Conservation (phyloP, 2,329 filamentous ascomycete genomes). For the Ascochyta fabae region DNA sequence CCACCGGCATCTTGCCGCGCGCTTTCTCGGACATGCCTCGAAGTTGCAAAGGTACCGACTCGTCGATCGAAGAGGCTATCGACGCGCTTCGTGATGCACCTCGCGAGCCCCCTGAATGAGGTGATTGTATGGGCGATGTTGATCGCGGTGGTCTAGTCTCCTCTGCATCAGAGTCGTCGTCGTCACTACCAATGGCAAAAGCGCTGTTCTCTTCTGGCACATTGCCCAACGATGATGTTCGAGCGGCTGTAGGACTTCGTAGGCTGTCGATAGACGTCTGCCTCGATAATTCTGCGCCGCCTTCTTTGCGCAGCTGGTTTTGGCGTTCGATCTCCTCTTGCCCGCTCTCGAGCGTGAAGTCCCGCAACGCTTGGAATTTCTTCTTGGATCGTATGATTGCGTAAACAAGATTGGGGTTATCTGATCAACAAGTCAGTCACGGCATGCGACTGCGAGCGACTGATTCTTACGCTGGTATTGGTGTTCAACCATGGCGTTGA, state of each 20-base stretch:
- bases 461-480: constrained; percentile 72
- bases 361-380: constrained; percentile 81
- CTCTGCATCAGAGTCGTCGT: constrained; percentile 70
- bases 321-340: constrained; percentile 88
- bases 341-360: constrained; percentile 89
- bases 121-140: constrained; percentile 40
- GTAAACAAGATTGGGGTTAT: constrained; percentile 82
- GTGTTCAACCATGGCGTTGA: constrained; percentile 90
- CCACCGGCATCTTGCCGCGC: constrained; percentile 90
- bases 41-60: constrained; percentile 80
- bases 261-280: constrained; percentile 72
- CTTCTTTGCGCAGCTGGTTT: constrained; percentile 72
- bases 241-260: constrained; percentile 66
- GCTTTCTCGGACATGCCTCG: constrained; percentile 97
- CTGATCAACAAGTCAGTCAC: constrained; percentile 48
- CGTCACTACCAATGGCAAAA: constrained; percentile 86
- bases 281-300: constrained; percentile 44
- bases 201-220: constrained; percentile 80
- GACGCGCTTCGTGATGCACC: constrained; percentile 69
- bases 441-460: background rate
- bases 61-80: constrained; percentile 71
- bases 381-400: constrained; percentile 79
- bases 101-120: constrained; percentile 14
- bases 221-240: constrained; percentile 65
- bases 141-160: constrained; percentile 52